Base-by-base conservation (phyloP, 106 monocot genomes). In the Platanthera zijinensis region DNA sequence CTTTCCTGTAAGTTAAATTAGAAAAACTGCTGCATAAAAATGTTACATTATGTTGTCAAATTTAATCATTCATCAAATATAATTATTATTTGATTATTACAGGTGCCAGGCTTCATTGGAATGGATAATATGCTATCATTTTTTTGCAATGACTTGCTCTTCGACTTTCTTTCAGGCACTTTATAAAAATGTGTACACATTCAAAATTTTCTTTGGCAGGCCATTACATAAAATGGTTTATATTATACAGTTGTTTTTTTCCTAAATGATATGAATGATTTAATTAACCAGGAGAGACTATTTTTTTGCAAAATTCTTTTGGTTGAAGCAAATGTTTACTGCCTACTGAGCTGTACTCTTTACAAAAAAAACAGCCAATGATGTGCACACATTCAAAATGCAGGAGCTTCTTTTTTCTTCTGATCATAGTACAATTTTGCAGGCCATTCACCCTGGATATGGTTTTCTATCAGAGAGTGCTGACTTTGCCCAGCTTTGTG, bases 371-470 rank as follows among this genome's bases (percentile, higher is more conserved):
- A 47, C 6, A 47, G 48, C 8, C 19, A 32, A 32, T 66, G 12
- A 66, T 12, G 59, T 39, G 10, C 32, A 39, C 39, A 39, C 39
- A 39, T 39, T 39, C 39, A 39, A 39, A 12, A 66, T 25, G 66
- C 9, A 13, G 32, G 70, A 48, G 7, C 48, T 46, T 69, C 5
- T 6, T 64, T 67, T 54, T 75, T 48, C 8, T 30, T 25, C 22
- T 80, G 17, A 10, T 67, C 71, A 21, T 51, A 25, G 50, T 57
- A 22, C 49, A 66, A 39, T 68, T 18, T 13, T 81, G 52, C 30
- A 96, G 97, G 97, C 97, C 73, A 89, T 97, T 19, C 97, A 97
- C 48, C 97, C 97, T 72, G 97, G 97, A 11, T 97, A 97, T 81
- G 97, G 97, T 52, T 97, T 97, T 83, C 82, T 97, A 10, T 97